These are phyloP conservation scores for Boletus mariae DNA, from an alignment of 1,284 basidiomycete species.

Conservation along the genomic window DNA sequence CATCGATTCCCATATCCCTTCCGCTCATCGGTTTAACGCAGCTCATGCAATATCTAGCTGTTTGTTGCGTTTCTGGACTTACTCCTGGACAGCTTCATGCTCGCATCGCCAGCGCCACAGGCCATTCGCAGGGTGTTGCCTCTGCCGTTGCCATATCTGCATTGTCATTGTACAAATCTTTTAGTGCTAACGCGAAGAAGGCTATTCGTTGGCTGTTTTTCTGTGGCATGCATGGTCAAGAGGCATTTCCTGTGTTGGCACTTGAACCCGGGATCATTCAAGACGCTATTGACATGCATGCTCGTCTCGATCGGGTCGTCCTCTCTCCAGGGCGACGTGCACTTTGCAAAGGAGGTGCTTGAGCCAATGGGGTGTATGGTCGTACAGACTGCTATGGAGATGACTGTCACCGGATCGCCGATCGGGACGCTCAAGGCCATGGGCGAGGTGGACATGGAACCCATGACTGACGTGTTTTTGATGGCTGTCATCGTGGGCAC, in stretches of 20 bases:
- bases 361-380: conserved; percentile 95
- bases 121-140: conserved; percentile 95
- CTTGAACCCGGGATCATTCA: conserved; percentile 86
- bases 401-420: conserved; percentile 91
- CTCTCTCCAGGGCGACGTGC: conserved; percentile 94
- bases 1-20: conserved; percentile 90
- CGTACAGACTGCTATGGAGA: conserved; percentile 82
- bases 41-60: conserved; percentile 87
- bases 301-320: conserved; percentile 88
- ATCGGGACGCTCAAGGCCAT: conserved; percentile 63
- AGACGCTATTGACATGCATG: conserved; percentile 89
- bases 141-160: conserved; percentile 87
- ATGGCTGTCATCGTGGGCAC: conserved; percentile 92
- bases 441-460: conserved; percentile 94
- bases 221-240: conserved; percentile 89
- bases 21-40: conserved; percentile 96
- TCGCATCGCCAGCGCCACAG: conserved; percentile 83
- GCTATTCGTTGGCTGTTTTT: conserved; percentile 91
- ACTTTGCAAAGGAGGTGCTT: conserved; percentile 91
- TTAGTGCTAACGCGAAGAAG: conserved; percentile 75
- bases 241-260: conserved; percentile 93
- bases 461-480: conserved; percentile 99
- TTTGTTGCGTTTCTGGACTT: conserved; percentile 71
- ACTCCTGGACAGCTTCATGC: conserved; percentile 78
- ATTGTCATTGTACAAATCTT: conserved; percentile 72